Base-by-base conservation (phyloP, 805 yeast species). In the Cyberlindnera saturnus region DNA sequence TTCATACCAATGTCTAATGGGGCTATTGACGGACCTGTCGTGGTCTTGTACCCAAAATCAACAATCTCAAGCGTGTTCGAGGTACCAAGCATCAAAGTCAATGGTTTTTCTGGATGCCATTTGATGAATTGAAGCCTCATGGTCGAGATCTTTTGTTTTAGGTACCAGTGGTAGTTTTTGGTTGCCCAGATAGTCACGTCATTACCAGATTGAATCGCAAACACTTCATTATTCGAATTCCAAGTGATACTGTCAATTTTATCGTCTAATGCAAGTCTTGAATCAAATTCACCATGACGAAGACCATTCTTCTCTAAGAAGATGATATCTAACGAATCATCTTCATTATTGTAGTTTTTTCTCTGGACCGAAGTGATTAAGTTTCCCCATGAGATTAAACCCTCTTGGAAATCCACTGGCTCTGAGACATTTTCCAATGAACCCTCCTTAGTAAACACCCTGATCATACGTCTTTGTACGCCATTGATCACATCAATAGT, bases 231-330 rank as follows among this genome's bases (percentile, higher is more conserved):
- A 52, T 82, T 81, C 32, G 79, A 70, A 41, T 91, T 87, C 98
- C 98, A 93, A 34, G 75, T 72, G 16, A 93, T 44, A 35, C 70
- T 69, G 8, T 63, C 49, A 18, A 90, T 69, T 8, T 61, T 61
- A 30, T 75, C 74, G 34, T 64, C 65, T 1, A 81, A 68, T 32
- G 79, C 69, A 35, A 85, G 65, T 47, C 93, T 71, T 0, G 91
- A 68, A 41, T 77, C 70, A 56, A 93, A 91, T 52, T 85, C 89
- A 41, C 95, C 93, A 55, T 90, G 93, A 59, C 95, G 76, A 42
- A 93, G 73, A 11, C 99, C 99, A 60, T 93, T 93, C 59, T 87
- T 77, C 65, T 93, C 99, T 57, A 86, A 90, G 55, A 93, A 93
- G 1, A 87, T 79, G 30, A 90, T 62, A 39, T 68, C 66, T 7